Base-by-base conservation (phyloP, 768 basidiomycete species). In the Suillus lakei region DNA sequence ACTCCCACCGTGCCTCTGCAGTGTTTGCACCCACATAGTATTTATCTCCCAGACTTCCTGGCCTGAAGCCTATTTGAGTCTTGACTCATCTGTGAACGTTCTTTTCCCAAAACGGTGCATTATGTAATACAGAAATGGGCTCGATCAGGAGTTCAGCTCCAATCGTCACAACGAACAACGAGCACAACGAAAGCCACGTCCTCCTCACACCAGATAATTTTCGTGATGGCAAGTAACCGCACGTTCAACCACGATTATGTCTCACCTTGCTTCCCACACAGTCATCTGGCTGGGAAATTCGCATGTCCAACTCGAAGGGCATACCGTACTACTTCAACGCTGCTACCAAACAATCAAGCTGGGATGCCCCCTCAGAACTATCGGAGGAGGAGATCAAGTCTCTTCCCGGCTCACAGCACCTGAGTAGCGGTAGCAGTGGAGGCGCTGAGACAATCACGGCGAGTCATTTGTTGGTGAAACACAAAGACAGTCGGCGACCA, bases 401-500 rank as follows among this genome's bases (percentile, higher is more conserved):
- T 4, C 84, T 98, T 12, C 88, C 92, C 3, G 94, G 93, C 0
- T 91, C 91, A 21, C 65, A 72, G 13, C 79, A 87, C 72, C 84
- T 84, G 64, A 48, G 28, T 34, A 77, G 62, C 39, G 74, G 73
- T 36, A 71, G 63, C 70, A 15, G 58, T 56, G 54, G 61, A 66
- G 38, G 75, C 73, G 34, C 72, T 81, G 21, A 83, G 80, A 23
- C 84, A 92, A 93, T 98, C 44, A 87, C 95, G 59, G 97, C 96
- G n/a, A 95, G 94, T 73, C 98, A 99, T 81, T 82, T 99, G 67
- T 80, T 99, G 64, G 90, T 98, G 67, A 99, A 99, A 80, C 96
- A 98, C 79, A 83, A 81, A 59, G 91, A 84, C 5, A 93, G 92
- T 74, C 80, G 92, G 66, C 83, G 91, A 32, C 89, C 92, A 39